These are phyloP conservation scores for Pleurotus sapidus DNA, from an alignment of 768 basidiomycete species.

Conservation along the genomic window DNA sequence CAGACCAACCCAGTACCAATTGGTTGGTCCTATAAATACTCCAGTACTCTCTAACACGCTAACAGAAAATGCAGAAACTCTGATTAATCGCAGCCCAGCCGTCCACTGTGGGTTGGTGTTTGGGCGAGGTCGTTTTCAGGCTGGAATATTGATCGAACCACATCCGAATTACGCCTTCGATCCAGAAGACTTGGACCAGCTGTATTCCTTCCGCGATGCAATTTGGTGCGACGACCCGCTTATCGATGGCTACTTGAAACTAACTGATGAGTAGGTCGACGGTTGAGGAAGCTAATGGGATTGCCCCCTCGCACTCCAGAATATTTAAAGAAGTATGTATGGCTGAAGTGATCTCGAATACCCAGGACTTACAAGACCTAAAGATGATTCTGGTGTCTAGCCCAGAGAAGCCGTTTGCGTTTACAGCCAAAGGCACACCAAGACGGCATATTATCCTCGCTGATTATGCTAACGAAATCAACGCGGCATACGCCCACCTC, in stretches of 20 bases:
- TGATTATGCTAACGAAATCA: constrained; percentile 38
- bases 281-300: constrained; percentile 33
- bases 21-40: constrained; percentile 16
- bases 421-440: constrained; percentile 24
- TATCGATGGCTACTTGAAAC: background rate
- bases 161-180: constrained; percentile 24
- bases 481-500: constrained; percentile 28
- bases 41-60: background rate
- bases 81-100: constrained; percentile 30
- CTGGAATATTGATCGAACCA: constrained; percentile 39
- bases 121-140: constrained; percentile 35
- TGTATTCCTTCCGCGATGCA: constrained; percentile 28
- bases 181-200: constrained; percentile 20
- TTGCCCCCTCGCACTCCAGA: constrained; percentile 39
- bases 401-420: constrained; percentile 31
- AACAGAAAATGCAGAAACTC: constrained; percentile 15
- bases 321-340: constrained; percentile 39
- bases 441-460: constrained; percentile 34
- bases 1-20: constrained; percentile 38
- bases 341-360: background rate
- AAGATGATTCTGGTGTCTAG: constrained; percentile 41
- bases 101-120: constrained; percentile 33
- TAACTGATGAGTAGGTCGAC: constrained; percentile 28
- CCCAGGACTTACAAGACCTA: background rate
- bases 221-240: constrained; percentile 25